Evolutionary conservation across 116 monocot genomes (phyloP), one percentile per base, ranked within the genome.

Genomic region (Cymodocea nodosa): DNA sequence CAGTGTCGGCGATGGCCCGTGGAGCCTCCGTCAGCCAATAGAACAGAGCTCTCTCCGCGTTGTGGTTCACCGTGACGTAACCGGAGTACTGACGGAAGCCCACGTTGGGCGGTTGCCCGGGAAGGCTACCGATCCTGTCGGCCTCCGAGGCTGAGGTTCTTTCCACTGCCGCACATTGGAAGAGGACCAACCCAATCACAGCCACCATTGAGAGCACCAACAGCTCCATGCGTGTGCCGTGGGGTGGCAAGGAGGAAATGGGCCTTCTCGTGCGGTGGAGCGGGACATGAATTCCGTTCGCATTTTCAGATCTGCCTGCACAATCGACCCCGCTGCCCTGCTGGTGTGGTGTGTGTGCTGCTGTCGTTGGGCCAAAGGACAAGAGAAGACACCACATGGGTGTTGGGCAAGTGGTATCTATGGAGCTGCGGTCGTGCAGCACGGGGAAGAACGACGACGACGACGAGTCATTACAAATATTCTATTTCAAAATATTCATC

Each of bases 21-120:
- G 59, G 60, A 7, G 77, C 65, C 57, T 77, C 77, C 7, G 66
- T 58, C 15, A 77, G 55, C 66, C 68, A 77, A 61, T 77, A 77
- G 61, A 77, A 77, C 15, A 77, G 71, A 15, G 77, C 77, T 35
- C 71, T 23, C 17, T 66, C 77, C 6, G 60, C 66, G 1, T 13
- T 54, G 18, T 49, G 40, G 60, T 62, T 57, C 17, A 71, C 71
- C 18, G 66, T 71, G 23, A 77, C 77, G 23, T 77, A 77, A 15
- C 77, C 77, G 12, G 71, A 35, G 66, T 66, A 77, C 60, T 77
- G 77, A 17, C 19, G 17, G 24, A 77, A 77, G 0, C 63, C 66
- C 50, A 71, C 71, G 23, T 56, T 49, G 5, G 30, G 5, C 7
- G 71, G 77, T 59, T 77, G 77, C 55, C 77, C 77, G 9, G 77